Evolutionary conservation across 345 rosid genomes (phyloP), one percentile per base, ranked within the genome.

Genomic region (Euphorbia tirucalli): DNA sequence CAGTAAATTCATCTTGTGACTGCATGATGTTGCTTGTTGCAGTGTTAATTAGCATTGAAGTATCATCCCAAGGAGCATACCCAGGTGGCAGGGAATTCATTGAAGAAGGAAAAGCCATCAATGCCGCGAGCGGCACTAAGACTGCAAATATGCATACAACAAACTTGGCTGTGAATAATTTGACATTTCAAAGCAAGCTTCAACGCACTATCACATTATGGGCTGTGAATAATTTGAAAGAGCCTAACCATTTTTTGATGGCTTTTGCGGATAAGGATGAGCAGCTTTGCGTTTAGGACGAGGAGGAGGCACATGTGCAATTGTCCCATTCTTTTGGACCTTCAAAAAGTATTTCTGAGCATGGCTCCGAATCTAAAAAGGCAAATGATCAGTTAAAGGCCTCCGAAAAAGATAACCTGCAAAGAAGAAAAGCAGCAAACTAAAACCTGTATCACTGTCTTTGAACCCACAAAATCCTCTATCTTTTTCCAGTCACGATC

Each of bases 401-500:
- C 66, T 11, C 32, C 60, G 21, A 61, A 19, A 59, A 54, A 32
- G 15, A 49, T 48, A 0, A 25, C 46, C 28, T 25, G 61, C 44
- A 55, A 35, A 75, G 43, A 61, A 37, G 58, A 30, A 31, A 61
- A 69, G 11, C 76, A 62, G 37, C 30, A 37, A 56, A 57, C 66
- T 72, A 56, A 75, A 74, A 92, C 98, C 99, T 94, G 97, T 71
- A 92, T 94, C 61, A 94, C 99, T n/a, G 97, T 88, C 85, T 94
- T 94, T 7, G 99, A 90, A 69, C 97, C 96, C 60, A 94, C 97
- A 79, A 94, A 92, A 87, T 94, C 99, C 83, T 94, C 97, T 61
- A 92, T 94, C 80, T 92, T 94, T 78, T 94, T 94, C 99, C 97
- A 92, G 80, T 92, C 99, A 18, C 99, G 99, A 64, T 94, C 97